Base-by-base conservation (phyloP, 441 rosid species). In the Brassica hybrid region DNA sequence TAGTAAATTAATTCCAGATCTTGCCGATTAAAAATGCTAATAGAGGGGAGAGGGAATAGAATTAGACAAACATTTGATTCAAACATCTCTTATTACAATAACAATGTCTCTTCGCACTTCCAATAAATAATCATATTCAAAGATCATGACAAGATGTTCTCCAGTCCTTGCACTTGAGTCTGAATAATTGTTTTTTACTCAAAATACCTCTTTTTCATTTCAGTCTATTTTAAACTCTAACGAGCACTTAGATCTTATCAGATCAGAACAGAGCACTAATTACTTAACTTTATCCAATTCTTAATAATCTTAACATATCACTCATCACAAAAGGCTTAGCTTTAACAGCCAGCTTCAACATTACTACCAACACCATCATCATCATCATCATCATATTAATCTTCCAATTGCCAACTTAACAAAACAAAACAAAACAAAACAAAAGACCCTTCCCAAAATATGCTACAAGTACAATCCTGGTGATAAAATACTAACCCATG, bases 41-140 rank as follows among this genome's bases (percentile, higher is more conserved):
- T 6, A 38, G 32, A 32, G 74, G 34, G 58, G 60, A 71, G 57
- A 59, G 65, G 69, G 32, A 16, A 48, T 32, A 34, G 48, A 72
- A 7, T 60, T 59, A 69, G 81, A 73, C 81, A 73, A 78, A 78
- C 74, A 78, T 78, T 78, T 78, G 74, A 67, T 36, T 60, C 32
- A 63, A 69, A 79, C 81, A 73, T 74, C 43, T 73, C 82, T 73
- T 63, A 69, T 73, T 63, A 69, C 72, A 74, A 63, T 64, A 61
- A 78, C 61, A 68, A 38, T 67, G 68, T 67, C 25, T 60, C 45
- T 66, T 66, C 59, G n/a, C 78, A 73, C 25, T 43, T 7, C 60
- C 19, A 62, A 61, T 73, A 48, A 65, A 59, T 66, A 62, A 73
- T 61, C 41, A 67, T 56, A 36, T 71, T 38, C 66, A 59, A 48